Base-by-base conservation (phyloP, 345 rosid species). In the Trapa bicornis region DNA sequence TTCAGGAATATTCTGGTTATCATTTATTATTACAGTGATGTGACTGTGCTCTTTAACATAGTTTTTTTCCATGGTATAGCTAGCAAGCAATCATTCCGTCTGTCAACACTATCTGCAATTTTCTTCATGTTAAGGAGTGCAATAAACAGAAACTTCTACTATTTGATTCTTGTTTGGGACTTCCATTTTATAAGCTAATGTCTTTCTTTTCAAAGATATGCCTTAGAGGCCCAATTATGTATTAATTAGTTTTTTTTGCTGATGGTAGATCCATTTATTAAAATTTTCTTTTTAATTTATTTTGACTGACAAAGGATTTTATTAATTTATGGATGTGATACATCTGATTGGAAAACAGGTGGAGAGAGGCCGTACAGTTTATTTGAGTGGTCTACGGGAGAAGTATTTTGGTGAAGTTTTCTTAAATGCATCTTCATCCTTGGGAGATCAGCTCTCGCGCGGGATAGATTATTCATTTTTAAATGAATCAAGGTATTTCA, bases 401-500 rank as follows among this genome's bases (percentile, higher is more conserved):
- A 92, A 88, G 83, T 80, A 92, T 80, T 89, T 89, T 75, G 98
- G 98, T 56, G 97, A 92, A 77, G 16, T 92, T 45, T 92, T 92
- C 78, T 76, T 82, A 62, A 88, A 86, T 76, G 92, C 93, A 57
- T 80, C 88, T 54, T 79, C 74, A 43, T 76, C 74, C 65, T 79
- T 81, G 68, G 81, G 77, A 61, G 82, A 80, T 69, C 76, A 72
- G 71, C 70, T 65, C 39, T 76, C 82, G 36, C 74, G 74, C 45
- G 75, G 68, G 72, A 65, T 64, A 65, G 69, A 80, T 48, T 67
- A 71, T 65, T 60, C 83, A 70, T 75, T 76, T 66, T 48, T 71
- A 36, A 76, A 78, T 60, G 83, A 80, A 66, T 66, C 73, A 67
- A 72, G 66, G 57, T 72, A 67, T 70, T 67, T 72, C 32, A 5